phyloP scores from a whole-genome alignment of 306 rosid genomes.

The Sicyos edulis region DNA sequence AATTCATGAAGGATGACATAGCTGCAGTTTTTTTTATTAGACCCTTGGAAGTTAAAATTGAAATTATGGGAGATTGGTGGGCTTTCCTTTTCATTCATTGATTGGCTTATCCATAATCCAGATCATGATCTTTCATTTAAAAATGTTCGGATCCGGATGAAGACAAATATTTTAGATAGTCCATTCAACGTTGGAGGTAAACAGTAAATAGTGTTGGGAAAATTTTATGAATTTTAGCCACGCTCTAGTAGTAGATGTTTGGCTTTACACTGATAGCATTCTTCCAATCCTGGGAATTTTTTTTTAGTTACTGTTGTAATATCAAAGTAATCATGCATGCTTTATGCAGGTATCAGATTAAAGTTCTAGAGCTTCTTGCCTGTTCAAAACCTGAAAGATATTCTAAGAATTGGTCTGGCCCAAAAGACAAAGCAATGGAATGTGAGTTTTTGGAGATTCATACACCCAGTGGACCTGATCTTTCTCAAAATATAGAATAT shows the following conservation, averaged over 20 bases:
- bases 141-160: not conserved
- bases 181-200: not conserved
- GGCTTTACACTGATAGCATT: not conserved
- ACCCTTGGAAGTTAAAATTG: not conserved
- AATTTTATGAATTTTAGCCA: not conserved
- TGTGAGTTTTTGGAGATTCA: constrained; percentile 62
- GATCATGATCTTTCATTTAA: not conserved
- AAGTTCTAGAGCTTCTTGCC: constrained; percentile 61
- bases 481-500: constrained; percentile 67
- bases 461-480: constrained; percentile 71
- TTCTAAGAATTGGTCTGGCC: constrained; percentile 41
- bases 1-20: not conserved
- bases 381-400: constrained; percentile 42
- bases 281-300: not conserved
- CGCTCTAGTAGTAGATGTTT: not conserved
- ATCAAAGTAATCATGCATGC: not conserved
- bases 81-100: not conserved
- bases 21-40: not conserved
- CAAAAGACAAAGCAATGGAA: constrained; percentile 38
- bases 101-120: not conserved
- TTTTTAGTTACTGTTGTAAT: not conserved
- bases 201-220: not conserved
- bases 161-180: not conserved
- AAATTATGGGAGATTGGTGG: not conserved
- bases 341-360: constrained; percentile 71